phyloP scores from a whole-genome alignment of 768 basidiomycete species.

The Tylopilus plumbeoviolaceoides region DNA sequence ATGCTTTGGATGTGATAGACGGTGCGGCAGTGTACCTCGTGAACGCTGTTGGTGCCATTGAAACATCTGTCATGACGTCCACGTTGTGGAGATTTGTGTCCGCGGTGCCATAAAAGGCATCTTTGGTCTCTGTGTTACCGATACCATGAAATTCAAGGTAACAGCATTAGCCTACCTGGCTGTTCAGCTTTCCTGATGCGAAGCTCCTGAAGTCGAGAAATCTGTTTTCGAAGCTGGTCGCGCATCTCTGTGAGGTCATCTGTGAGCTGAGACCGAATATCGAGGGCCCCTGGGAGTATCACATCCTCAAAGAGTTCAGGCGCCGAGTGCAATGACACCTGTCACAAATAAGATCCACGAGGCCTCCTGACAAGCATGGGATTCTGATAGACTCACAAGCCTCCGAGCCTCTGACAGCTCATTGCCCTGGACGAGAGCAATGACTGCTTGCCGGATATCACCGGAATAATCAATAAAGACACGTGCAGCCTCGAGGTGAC shows the following conservation, averaged over 20 bases:
- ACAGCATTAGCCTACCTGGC: slow-evolving; percentile 58
- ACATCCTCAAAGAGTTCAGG: slow-evolving; percentile 66
- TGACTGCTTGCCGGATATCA: slow-evolving; percentile 73
- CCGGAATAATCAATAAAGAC: slow-evolving; percentile 82
- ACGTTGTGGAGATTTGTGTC: slow-evolving; percentile 79
- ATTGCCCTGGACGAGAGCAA: slow-evolving; percentile 74
- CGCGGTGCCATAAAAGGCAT: slow-evolving; percentile 82
- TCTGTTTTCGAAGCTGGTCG: slow-evolving; percentile 85
- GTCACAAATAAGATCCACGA: slow-evolving; percentile 1
- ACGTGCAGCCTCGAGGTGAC: slow-evolving; percentile 73
- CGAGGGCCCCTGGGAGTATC: slow-evolving; percentile 74
- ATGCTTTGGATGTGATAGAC: slow-evolving; percentile 65
- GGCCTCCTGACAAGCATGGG: slow-evolving; percentile 9
- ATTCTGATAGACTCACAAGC: slow-evolving; percentile 49
- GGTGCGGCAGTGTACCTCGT: slow-evolving; percentile 92
- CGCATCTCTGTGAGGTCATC: slow-evolving; percentile 86
- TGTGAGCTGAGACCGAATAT: slow-evolving; percentile 65
- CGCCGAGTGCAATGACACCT: slow-evolving; percentile 57
- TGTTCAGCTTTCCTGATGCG: slow-evolving; percentile 74
- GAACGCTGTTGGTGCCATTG: slow-evolving; percentile 86
- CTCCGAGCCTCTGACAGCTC: slow-evolving; percentile 86
- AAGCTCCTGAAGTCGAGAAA: slow-evolving; percentile 69
- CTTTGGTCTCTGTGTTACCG: slow-evolving; percentile 29
- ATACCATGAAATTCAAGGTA: neutral
- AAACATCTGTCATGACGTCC: slow-evolving; percentile 92